Evolutionary conservation across 1,284 basidiomycete genomes (phyloP).

Genomic region (Cryptococcus amylolentus): DNA sequence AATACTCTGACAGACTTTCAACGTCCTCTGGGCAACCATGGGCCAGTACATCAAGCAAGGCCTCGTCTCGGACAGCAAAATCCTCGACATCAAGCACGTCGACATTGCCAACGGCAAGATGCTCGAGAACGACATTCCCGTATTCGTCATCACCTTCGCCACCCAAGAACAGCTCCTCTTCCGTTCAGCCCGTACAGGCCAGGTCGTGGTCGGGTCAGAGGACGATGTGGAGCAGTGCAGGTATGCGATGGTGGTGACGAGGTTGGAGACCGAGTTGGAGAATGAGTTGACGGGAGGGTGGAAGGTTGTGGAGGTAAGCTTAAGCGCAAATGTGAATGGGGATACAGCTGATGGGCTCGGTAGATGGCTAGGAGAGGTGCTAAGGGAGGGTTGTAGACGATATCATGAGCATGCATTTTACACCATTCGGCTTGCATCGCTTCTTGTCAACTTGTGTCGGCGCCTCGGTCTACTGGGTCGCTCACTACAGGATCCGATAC

Average conservation of each 20-base stretch:
- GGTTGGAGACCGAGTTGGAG: slow-evolving; percentile 76
- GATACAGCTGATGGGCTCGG: not conserved
- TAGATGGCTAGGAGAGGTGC: slow-evolving; percentile 35
- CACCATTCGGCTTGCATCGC: slow-evolving; percentile 3
- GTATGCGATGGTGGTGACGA: slow-evolving; percentile 88
- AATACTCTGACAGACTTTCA: slow-evolving; percentile 67
- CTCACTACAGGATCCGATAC: too few species aligned
- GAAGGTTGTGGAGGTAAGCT: slow-evolving; percentile 89
- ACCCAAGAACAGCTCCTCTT: slow-evolving; percentile 94
- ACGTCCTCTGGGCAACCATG: slow-evolving; percentile 96
- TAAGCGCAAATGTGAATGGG: not conserved
- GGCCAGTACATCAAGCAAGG: slow-evolving; percentile 89
- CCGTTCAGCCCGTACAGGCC: slow-evolving; percentile 79
- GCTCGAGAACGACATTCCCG: slow-evolving; percentile 81
- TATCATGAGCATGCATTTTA: slow-evolving; percentile 1
- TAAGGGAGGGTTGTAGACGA: slow-evolving; percentile 17
- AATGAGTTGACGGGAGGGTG: slow-evolving; percentile 95
- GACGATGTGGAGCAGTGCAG: slow-evolving; percentile 87
- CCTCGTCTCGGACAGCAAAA: slow-evolving; percentile 81
- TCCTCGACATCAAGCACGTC: slow-evolving; percentile 90
- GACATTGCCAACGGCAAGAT: slow-evolving; percentile 76
- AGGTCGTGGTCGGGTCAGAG: slow-evolving; percentile 81
- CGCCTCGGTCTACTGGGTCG: too few species aligned
- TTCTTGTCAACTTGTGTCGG: too few species aligned
- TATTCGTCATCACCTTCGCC: slow-evolving; percentile 88